phyloP scores from a whole-genome alignment of 345 rosid genomes.

The Populus tremula region DNA sequence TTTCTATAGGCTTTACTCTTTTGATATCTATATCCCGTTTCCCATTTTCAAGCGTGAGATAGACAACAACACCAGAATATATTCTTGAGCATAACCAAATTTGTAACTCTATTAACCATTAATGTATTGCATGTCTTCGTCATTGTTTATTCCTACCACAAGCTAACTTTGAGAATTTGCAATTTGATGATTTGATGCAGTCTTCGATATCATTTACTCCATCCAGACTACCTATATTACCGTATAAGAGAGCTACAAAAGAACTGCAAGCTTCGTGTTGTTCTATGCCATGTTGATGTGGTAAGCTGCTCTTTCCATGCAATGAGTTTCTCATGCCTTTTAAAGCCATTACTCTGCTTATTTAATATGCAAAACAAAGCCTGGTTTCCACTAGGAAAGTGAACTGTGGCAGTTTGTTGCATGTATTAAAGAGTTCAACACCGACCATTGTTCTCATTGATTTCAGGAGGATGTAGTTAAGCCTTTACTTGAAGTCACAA shows the following conservation, averaged over 20 bases:
- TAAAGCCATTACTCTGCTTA: neutral
- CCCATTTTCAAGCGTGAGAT: too few species aligned
- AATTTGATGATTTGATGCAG: constrained; percentile 45
- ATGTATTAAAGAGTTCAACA: neutral
- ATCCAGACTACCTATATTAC: constrained; percentile 86
- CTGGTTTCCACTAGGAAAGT: neutral
- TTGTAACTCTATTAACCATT: neutral
- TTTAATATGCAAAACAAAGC: neutral
- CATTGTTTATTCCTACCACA: neutral
- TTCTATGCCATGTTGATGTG: constrained; percentile 90
- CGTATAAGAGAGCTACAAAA: constrained; percentile 87
- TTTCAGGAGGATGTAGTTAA: constrained; percentile 75
- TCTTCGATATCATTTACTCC: constrained; percentile 86
- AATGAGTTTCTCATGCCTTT: neutral
- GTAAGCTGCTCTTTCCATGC: constrained; percentile 38
- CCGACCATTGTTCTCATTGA: constrained; percentile 8
- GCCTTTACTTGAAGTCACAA: constrained; percentile 79
- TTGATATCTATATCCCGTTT: too few species aligned
- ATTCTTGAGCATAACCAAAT: neutral
- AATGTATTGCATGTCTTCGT: neutral
- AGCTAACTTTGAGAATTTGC: constrained; percentile 3
- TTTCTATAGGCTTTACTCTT: too few species aligned
- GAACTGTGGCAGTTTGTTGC: neutral
- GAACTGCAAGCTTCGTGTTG: constrained; percentile 79
- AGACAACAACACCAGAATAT: neutral